Evolutionary conservation across 177 flowering plant genomes (phyloP).

Genomic region (Vitis hybrid): DNA sequence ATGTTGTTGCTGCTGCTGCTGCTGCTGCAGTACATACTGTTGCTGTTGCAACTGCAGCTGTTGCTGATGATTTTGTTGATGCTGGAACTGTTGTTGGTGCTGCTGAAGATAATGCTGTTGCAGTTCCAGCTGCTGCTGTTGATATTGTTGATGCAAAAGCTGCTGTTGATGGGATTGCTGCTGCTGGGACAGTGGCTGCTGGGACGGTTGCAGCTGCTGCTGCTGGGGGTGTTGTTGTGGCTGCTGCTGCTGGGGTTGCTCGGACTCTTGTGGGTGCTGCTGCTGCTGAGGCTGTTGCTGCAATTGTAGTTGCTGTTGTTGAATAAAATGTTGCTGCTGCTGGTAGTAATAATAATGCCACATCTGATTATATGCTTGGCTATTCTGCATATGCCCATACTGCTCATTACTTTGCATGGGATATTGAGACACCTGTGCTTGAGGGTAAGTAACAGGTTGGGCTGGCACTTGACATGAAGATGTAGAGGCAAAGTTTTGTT

Average conservation of each 20-base stretch:
- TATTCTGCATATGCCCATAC: constrained; percentile 32
- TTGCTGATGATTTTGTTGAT: not conserved
- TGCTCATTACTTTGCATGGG: constrained; percentile 40
- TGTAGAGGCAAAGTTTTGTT: constrained; percentile 29
- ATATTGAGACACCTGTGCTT: constrained; percentile 31
- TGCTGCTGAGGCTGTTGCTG: constrained; percentile 34
- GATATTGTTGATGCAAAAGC: constrained; percentile 9
- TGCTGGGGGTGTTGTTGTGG: constrained; percentile 21
- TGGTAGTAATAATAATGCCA: constrained; percentile 72
- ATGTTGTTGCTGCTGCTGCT: constrained; percentile 18
- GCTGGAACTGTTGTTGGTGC: constrained; percentile 1
- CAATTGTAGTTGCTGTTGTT: constrained; percentile 26
- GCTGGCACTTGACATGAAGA: constrained; percentile 30
- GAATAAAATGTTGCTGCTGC: constrained; percentile 41
- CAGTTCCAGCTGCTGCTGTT: constrained; percentile 10
- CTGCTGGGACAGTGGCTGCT: not conserved
- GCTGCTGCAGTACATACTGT: constrained; percentile 4
- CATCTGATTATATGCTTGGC: constrained; percentile 53
- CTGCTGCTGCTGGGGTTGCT: constrained; percentile 18
- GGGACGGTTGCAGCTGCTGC: constrained; percentile 10
- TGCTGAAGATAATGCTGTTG: not conserved
- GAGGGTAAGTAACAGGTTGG: constrained; percentile 35
- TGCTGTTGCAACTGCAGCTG: constrained; percentile 4
- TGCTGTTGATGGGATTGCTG: constrained; percentile 11
- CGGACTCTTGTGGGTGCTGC: not conserved